Base-by-base conservation (phyloP, 768 basidiomycete genomes). In the Lactarius hatsudake region DNA sequence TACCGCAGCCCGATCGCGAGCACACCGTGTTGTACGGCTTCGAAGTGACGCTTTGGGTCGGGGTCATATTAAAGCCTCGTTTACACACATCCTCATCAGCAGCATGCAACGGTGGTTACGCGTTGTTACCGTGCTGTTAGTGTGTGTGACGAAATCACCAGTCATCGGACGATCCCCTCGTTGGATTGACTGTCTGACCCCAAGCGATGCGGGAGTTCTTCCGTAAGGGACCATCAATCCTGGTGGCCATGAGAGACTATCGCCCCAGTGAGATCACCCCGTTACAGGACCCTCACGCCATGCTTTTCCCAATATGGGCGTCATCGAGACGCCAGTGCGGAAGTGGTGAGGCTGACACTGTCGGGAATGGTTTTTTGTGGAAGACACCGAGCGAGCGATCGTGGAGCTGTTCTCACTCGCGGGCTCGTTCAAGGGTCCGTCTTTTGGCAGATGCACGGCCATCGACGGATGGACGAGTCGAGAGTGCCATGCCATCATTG, bases 151-250 rank as follows among this genome's bases (percentile, higher is more conserved):
- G 53, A 38, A 18, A n/a, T 55, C 13, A 40, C 26, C 23, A 7
- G 34, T 40, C 58, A 66, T 57, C 28, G 59, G 59, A 42, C 63
- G 66, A 67, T 67, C 57, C 43, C 61, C 42, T 62, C 65, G 65
- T 66, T 28, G 57, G 38, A 57, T 55, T 57, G 36, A 66, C 60
- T 48, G 45, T 51, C 18, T 26, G 28, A 32, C n/a, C 34, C 20
- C 42, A 34, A 48, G 26, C 43, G 51, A 56, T 45, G 55, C n/a
- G 5, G 43, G 42, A 48, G 45, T 45, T 34, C 42, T 40, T 54
- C 20, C 38, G 28, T 32, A 51, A 40, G 28, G 7, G 51, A 9
- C n/a, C 26, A 51, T 57, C 28, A n/a, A 38, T 20, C 17, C 9
- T 40, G 23, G n/a, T 48, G 23, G 13, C 23, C 18, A 20, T 45